Conservation (phyloP, 2,329 filamentous ascomycete species). For the Cercospora sojina region DNA sequence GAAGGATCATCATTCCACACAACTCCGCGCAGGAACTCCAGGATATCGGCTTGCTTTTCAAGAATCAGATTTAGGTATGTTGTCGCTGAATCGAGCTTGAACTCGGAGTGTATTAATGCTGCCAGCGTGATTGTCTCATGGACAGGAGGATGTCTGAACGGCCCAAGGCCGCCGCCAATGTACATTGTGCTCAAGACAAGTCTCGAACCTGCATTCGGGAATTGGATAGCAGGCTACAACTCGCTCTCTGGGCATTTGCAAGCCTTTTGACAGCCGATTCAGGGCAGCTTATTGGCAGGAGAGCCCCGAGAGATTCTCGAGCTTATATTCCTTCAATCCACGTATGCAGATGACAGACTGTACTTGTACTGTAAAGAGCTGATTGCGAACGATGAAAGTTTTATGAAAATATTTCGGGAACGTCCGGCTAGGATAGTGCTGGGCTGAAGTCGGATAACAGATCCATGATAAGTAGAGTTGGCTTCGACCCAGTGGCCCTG, state of each 20-base stretch:
- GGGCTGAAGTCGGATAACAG: not conserved
- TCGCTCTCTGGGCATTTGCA: too few relatives aligned
- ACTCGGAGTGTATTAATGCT: conserved; percentile 9
- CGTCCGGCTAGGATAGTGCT: not conserved
- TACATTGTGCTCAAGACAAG: conserved; percentile 4
- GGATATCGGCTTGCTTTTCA: conserved; percentile 5
- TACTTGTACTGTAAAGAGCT: not conserved
- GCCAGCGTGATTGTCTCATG: conserved; percentile 13
- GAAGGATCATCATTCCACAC: conserved; percentile 16
- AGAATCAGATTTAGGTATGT: conserved; percentile 7
- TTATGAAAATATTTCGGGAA: not conserved
- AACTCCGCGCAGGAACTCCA: conserved; percentile 12
- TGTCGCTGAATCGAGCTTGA: conserved; percentile 6
- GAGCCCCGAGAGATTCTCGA: too few relatives aligned
- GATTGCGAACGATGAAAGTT: not conserved
- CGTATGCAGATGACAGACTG: not conserved
- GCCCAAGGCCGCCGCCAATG: conserved; percentile 11
- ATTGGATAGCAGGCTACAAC: too few relatives aligned
- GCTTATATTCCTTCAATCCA: not conserved
- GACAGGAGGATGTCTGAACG: conserved; percentile 8
- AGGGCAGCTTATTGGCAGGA: too few relatives aligned
- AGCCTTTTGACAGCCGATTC: too few relatives aligned
- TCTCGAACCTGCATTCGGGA: not conserved
- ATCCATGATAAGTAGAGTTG: not conserved
- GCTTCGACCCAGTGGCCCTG: not conserved